A percentile compares a stretch with the other conserved stretches of the same genome.
Evolutionary conservation across 2,329 filamentous ascomycete species (phyloP).

Genomic region (Incumbomyces lentus): DNA sequence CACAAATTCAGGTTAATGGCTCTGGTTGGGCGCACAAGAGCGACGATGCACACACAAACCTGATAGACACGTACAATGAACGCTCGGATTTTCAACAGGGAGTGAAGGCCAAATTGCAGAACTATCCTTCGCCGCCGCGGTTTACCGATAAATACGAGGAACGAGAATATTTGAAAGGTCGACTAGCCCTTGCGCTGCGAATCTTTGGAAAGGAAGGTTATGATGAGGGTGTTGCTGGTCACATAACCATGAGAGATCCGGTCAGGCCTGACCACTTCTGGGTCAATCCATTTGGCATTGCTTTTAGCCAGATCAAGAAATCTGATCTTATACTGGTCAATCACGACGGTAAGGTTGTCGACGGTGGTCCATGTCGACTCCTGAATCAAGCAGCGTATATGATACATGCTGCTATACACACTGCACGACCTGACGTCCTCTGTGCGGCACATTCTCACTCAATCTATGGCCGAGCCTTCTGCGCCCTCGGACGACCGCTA

Average conservation of each 20-base stretch:
- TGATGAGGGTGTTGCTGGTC: slow-evolving; percentile 53
- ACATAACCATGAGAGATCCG: slow-evolving; percentile 53
- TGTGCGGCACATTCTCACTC: slow-evolving; percentile 48
- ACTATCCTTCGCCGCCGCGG: slow-evolving; percentile 23
- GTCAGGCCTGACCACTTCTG: slow-evolving; percentile 51
- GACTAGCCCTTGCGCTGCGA: slow-evolving; percentile 47
- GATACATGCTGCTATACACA: slow-evolving; percentile 45
- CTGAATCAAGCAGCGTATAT: slow-evolving; percentile 42
- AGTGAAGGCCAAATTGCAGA: slow-evolving; percentile 10
- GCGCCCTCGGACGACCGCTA: slow-evolving; percentile 45
- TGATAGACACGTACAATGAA: no score
- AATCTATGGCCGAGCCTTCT: slow-evolving; percentile 40
- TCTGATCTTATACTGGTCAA: slow-evolving; percentile 59
- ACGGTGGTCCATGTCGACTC: slow-evolving; percentile 43
- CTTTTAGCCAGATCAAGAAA: slow-evolving; percentile 52
- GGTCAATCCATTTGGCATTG: slow-evolving; percentile 57
- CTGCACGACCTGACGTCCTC: slow-evolving; percentile 43
- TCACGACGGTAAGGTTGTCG: slow-evolving; percentile 51
- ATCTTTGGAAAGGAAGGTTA: slow-evolving; percentile 49
- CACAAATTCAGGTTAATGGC: no score
- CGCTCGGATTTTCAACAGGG: slow-evolving; percentile 50
- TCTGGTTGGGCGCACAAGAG: no score
- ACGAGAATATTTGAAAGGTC: slow-evolving; percentile 44
- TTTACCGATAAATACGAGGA: slow-evolving; percentile 37
- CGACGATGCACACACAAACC: no score